phyloP scores from a whole-genome alignment of 1,284 basidiomycete species.

The Tylopilus sp. region DNA sequence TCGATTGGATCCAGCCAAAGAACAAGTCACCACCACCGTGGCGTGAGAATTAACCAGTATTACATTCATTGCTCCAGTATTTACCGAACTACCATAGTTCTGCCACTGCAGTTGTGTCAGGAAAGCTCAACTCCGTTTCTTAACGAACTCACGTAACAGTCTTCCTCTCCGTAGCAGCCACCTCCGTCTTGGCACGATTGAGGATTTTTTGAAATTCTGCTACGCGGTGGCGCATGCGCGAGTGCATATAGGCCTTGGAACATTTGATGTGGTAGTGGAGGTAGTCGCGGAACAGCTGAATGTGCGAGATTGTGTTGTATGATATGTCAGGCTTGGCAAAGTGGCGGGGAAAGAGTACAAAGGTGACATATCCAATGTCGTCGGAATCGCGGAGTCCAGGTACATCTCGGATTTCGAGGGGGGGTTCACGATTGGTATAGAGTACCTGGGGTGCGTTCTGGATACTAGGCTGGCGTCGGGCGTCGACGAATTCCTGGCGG shows the following conservation, averaged over 20 bases:
- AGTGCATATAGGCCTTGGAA: conserved; percentile 99
- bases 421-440: conserved; percentile 95
- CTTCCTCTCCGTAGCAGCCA: conserved; percentile 80
- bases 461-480: conserved; percentile 86
- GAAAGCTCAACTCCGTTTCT: conserved; percentile 3
- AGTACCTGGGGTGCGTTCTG: conserved; percentile 98
- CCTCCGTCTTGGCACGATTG: conserved; percentile 97
- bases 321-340: conserved; percentile 77
- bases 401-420: conserved; percentile 90
- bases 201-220: conserved; percentile 97
- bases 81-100: conserved; percentile 52
- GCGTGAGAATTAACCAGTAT: conserved; percentile 21
- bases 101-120: conserved; percentile 39
- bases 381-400: conserved; percentile 81
- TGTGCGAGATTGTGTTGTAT: conserved; percentile 87
- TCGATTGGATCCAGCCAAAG: conserved; percentile 1
- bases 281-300: conserved; percentile 97
- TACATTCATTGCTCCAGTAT: neutral
- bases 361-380: conserved; percentile 97
- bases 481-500: conserved; percentile 94
- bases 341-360: conserved; percentile 97
- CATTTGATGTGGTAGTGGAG: conserved; percentile 99
- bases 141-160: conserved; percentile 73
- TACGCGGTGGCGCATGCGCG: conserved; percentile 92
- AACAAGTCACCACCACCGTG: conserved; percentile 1